Evolutionary conservation across 495 filamentous ascomycete genomes (phyloP), one percentile per base, ranked within the genome.

Genomic region (Jackrogersella multiformis): DNA sequence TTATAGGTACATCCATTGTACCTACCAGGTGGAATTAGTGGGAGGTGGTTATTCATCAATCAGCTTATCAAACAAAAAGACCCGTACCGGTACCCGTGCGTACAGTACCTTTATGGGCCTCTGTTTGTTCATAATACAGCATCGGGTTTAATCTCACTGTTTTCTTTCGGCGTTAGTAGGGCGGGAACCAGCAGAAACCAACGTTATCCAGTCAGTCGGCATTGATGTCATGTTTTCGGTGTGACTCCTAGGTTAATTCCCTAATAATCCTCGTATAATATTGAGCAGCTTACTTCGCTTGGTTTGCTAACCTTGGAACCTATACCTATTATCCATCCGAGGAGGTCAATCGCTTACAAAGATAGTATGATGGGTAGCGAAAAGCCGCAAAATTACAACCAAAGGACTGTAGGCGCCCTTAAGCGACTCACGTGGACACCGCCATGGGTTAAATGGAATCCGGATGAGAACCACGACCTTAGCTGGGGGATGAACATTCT

Each of bases 401-500:
- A 28, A 15, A 36, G 41, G 20, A 2, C 28, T 26, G 2, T 34
- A 28, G 13, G 16, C 23, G 39, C 20, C 1, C 23, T 69, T 15
- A 10, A 57, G 1, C 54, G 42, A 34, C 2, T 68, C 16, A 21
- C n/a, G 7, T 90, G 82, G 79, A 84, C 81, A 7, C 88, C 88
- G 0, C 73, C 78, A 24, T 72, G 79, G 57, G 81, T 86, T 52
- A 82, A 85, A 56, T 90, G 86, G 79, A 78, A 89, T 65, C 81
- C 83, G 2, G 75, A 81, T 10, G 68, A 78, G 16, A 85, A 87
- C 9, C 83, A 84, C 10, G 76, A 82, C 28, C 88, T 91, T 68
- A 88, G 79, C 26, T 76, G 88, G 71, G 69, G 73, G 2, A 69
- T 90, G 74, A 89, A 88, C 57, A 69, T 89, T 32, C 77, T 90